Base-by-base conservation (phyloP, 2,329 filamentous ascomycete species). In the Colletotrichum paranaense region DNA sequence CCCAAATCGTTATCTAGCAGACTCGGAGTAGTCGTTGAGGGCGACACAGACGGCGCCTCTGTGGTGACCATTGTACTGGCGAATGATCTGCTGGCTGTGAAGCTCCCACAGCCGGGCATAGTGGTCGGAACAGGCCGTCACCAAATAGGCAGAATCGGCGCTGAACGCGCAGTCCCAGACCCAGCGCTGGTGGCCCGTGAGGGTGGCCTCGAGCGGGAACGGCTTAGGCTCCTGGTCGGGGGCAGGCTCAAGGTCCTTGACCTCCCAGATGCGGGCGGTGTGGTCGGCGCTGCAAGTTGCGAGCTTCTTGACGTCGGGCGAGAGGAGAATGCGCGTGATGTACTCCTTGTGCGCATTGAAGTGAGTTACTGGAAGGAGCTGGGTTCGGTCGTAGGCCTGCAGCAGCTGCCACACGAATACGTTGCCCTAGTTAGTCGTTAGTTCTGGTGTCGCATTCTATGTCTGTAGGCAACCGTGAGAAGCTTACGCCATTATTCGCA, bases 131-230 rank as follows among this genome's bases (percentile, higher is more conserved):
- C 95, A 98, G 5, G 95, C 95, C 0, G 95, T 98, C 14, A 98
- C 95, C 7, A 98, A 87, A 79, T 98, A 98, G 0, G 95, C 95
- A 42, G 93, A 95, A 81, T 98, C 95, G 30, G 95, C 95, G 74
- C 93, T 96, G 84, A 98, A 98, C 1, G 95, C 95, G 79, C 95
- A 98, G 82, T 98, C 95, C 95, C 95, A 98, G 1, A 98, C 95
- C 95, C 95, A 98, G 67, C 95, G 92, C 84, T 98, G 95, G 83
- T 98, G 95, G 67, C 94, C 94, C 26, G 93, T 93, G 1, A 98
- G 89, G 1, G 95, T 97, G 3, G 95, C 95, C 83, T 98, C 94
- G 24, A 97, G 89, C 11, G 92, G 93, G 77, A 94, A 97, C 55
- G 87, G 92, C 81, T 88, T 90, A 9, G 87, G 82, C 22, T 81